Base-by-base conservation (phyloP, 2,329 filamentous ascomycete species). In the Apiospora malaysiana region DNA sequence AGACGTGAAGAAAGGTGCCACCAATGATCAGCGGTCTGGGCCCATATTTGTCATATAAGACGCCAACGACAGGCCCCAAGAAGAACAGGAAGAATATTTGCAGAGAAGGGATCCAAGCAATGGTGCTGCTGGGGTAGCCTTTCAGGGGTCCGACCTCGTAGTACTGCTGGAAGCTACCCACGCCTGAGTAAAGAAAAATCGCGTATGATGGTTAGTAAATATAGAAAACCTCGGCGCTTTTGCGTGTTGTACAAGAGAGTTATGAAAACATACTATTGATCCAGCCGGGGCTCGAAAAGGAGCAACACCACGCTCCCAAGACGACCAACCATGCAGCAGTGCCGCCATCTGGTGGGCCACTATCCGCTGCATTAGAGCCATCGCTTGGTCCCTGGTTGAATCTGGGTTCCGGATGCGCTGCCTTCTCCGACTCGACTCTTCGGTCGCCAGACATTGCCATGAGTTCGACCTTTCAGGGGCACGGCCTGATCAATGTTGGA, bases 81-180 rank as follows among this genome's bases (percentile, higher is more conserved):
- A 45, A 46, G 23, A 21, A 47, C 23, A 43, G 6, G 14, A 23
- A 12, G 14, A 27, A 40, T 21, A 47, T 47, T 16, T 21, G 40
- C 40, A 42, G 40, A n/a, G 66, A 25, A 37, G 66, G n/a, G 49
- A 32, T 90, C 88, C 89, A 90, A 40, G 85, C 83, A 40, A 90
- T 80, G 4, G 84, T 84, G 66, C 85, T 86, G 16, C 85, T 78
- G n/a, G 83, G 83, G 76, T 88, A 87, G 40, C 79, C 59, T 1
- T 75, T 74, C 23, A 90, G 79, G 46, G 85, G 83, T n/a, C 84
- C 81, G 8, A 78, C 77, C 73, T 85, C 79, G 72, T 90, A 90
- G 78, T 89, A 88, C 67, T 83, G 79, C 74, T 89, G 85, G 77
- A 90, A 90, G 8, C 88, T 82, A 23, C 88, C 88, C 66, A 82